These are phyloP conservation scores for Eimeria sp. DNA, from an alignment of 169 alveolate genomes.

Conservation along the genomic window DNA sequence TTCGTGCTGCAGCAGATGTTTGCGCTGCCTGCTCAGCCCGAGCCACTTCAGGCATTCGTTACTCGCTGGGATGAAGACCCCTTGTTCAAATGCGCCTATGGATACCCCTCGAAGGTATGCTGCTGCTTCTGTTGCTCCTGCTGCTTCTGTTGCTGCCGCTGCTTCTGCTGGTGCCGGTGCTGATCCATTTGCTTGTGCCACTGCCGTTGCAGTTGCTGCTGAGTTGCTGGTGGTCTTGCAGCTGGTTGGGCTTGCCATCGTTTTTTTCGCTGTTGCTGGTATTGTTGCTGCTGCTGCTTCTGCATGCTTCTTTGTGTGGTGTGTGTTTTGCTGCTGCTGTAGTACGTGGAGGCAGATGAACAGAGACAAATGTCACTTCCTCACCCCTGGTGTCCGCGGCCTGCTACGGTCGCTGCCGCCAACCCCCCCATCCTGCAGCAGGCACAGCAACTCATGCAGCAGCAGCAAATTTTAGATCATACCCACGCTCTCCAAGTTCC, in stretches of 20 bases:
- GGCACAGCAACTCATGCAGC: neutral
- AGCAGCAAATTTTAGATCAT: neutral
- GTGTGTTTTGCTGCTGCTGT: neutral
- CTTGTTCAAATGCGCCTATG: constrained; percentile 72
- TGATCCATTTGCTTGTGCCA: too few relatives aligned
- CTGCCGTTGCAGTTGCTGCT: too few relatives aligned
- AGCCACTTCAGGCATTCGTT: constrained; percentile 61
- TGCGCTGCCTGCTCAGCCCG: constrained; percentile 38
- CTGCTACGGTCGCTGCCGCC: constrained; percentile 22
- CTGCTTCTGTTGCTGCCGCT: neutral
- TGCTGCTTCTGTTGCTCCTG: constrained; percentile 5
- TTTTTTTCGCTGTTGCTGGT: neutral
- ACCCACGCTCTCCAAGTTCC: neutral
- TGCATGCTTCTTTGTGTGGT: neutral
- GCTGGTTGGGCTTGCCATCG: too few relatives aligned
- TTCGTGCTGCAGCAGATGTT: constrained; percentile 65
- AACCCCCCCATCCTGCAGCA: constrained; percentile 32
- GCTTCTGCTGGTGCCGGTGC: neutral
- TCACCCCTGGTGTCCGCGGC: constrained; percentile 38
- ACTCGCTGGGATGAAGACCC: constrained; percentile 84
- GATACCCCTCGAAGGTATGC: constrained; percentile 70
- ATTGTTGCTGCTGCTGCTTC: constrained; percentile 7
- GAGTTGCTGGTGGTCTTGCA: too few relatives aligned
- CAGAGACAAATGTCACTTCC: constrained; percentile 35
- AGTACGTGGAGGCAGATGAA: constrained; percentile 46